phyloP scores from a whole-genome alignment of 352 stramenopile genomes.

The Aphanomyces stellatus region DNA sequence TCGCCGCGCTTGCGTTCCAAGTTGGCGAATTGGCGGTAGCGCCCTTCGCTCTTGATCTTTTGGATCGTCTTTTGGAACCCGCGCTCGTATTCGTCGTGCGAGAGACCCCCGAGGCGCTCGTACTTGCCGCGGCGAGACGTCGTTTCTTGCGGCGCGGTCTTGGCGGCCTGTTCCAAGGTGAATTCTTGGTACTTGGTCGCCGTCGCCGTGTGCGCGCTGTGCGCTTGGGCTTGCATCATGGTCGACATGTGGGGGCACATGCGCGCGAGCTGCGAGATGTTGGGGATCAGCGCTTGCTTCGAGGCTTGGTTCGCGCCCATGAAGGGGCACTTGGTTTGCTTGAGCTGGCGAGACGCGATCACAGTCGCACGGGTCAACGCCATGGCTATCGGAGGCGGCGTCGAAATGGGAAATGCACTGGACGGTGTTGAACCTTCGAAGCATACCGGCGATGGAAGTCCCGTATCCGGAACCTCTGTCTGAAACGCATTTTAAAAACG shows the following conservation, averaged over 20 bases:
- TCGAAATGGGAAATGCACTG: conserved; percentile 13
- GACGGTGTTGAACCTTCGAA: too few species aligned
- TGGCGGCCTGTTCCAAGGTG: conserved; percentile 31
- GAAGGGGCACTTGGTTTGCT: conserved; percentile 46
- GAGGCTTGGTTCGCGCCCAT: conserved; percentile 69
- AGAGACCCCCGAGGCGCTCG: conserved; percentile 50
- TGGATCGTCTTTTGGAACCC: conserved; percentile 65
- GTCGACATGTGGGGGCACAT: conserved; percentile 82
- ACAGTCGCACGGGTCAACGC: conserved; percentile 10
- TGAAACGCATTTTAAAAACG: background rate
- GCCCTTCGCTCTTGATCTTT: conserved; percentile 78
- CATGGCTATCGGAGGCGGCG: background rate
- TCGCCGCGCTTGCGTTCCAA: conserved; percentile 78
- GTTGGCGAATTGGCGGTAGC: conserved; percentile 83
- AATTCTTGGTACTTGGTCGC: conserved; percentile 11
- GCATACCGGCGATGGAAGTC: background rate
- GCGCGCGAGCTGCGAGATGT: conserved; percentile 78
- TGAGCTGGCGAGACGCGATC: conserved; percentile 12
- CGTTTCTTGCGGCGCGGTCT: conserved; percentile 28
- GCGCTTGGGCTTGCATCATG: conserved; percentile 60
- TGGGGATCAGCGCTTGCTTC: conserved; percentile 66
- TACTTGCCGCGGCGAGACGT: conserved; percentile 30
- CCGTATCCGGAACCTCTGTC: background rate
- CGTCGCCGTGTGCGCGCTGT: conserved; percentile 35
- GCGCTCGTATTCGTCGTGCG: conserved; percentile 50